A percentile compares a stretch with the other conserved stretches of the same genome.
Evolutionary conservation across 1,284 basidiomycete species (phyloP).

Genomic region (Leccinum cinnamomeum): DNA sequence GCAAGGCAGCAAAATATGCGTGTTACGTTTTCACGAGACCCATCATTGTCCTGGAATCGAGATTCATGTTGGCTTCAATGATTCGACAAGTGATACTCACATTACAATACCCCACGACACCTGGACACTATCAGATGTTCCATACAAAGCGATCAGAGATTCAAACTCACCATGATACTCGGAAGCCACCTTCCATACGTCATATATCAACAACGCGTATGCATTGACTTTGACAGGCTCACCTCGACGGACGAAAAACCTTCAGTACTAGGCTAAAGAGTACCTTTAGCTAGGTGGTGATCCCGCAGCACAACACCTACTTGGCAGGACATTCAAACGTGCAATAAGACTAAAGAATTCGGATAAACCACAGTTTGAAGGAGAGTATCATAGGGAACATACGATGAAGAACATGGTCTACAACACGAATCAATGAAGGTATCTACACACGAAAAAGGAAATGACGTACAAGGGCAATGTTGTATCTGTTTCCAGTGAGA

Average conservation of each 20-base stretch:
- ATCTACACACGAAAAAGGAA: not conserved
- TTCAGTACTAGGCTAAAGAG: constrained; percentile 47
- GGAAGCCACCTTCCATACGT: constrained; percentile 36
- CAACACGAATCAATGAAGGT: not conserved
- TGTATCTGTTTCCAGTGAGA: constrained; percentile 59
- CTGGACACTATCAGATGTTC: constrained; percentile 28
- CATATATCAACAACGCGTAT: constrained; percentile 8
- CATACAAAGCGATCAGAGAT: not conserved
- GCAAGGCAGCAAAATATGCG: not conserved
- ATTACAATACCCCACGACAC: constrained; percentile 50
- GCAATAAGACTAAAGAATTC: constrained; percentile 22
- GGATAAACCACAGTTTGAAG: not conserved
- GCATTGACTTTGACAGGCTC: constrained; percentile 6
- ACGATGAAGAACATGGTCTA: constrained; percentile 74
- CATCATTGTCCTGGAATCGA: constrained; percentile 56
- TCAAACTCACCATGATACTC: constrained; percentile 42
- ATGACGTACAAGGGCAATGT: constrained; percentile 60
- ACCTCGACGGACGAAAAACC: constrained; percentile 51
- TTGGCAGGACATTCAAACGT: constrained; percentile 36
- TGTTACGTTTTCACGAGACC: constrained; percentile 62
- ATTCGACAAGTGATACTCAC: constrained; percentile 30
- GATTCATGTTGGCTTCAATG: not conserved
- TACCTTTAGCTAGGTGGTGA: not conserved
- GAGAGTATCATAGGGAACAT: constrained; percentile 19
- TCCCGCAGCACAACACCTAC: constrained; percentile 11